Conservation (phyloP, 1,139 yeast genomes). For the Nakaseomyces delphensis region DNA sequence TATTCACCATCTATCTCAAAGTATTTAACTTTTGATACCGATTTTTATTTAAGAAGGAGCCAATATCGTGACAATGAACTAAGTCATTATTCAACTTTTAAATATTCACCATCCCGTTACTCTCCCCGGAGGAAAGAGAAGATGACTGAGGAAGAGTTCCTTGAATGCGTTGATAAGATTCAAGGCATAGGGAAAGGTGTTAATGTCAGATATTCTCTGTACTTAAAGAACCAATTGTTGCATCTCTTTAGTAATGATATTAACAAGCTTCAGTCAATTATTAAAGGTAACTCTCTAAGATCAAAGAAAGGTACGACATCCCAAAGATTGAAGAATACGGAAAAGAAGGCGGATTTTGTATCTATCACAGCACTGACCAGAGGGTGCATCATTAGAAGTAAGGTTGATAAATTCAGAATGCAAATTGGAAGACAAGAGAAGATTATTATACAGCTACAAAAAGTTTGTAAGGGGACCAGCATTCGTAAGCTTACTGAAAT, state of each 20-base stretch:
- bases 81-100: conserved; percentile 21
- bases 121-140: conserved; percentile 32
- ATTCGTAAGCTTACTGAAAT: background rate
- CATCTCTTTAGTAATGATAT: conserved; percentile 29
- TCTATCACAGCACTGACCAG: background rate
- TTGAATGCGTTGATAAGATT: conserved; percentile 35
- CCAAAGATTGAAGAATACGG: background rate
- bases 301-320: conserved; percentile 1
- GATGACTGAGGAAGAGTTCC: conserved; percentile 31
- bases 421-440: background rate
- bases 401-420: background rate
- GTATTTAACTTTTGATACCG: conserved; percentile 25
- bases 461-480: background rate
- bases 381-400: background rate
- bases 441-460: background rate
- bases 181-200: conserved; percentile 65
- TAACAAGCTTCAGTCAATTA: conserved; percentile 30
- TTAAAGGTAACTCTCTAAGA: conserved; percentile 30
- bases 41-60: conserved; percentile 26
- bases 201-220: conserved; percentile 50
- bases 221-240: conserved; percentile 41
- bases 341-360: background rate
- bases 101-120: conserved; percentile 22
- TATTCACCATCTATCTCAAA: conserved; percentile 30
- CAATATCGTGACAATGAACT: conserved; percentile 21